A percentile compares a stretch with the other conserved stretches of the same genome.
phyloP scores from a whole-genome alignment of 1,139 yeast genomes.

The Yamadazyma sp. region DNA sequence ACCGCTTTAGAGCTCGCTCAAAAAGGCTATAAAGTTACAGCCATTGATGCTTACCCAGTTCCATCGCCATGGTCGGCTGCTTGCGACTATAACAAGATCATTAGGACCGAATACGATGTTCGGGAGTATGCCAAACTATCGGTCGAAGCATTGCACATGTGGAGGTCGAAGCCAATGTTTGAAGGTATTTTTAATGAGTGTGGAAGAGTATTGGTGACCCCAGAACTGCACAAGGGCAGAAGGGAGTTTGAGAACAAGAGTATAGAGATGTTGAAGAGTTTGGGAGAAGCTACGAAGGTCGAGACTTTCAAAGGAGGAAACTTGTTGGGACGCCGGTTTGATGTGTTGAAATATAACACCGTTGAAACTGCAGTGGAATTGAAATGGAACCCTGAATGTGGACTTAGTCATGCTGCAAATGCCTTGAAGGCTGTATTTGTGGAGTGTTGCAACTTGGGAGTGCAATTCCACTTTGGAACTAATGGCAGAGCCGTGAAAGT shows the following conservation, averaged over 20 bases:
- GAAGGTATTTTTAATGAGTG: constrained; percentile 31
- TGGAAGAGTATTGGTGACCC: constrained; percentile 28
- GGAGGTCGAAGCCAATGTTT: constrained; percentile 37
- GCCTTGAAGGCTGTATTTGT: constrained; percentile 23
- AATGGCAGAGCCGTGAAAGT: constrained; percentile 14
- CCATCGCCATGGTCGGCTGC: constrained; percentile 54
- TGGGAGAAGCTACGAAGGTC: constrained; percentile 29
- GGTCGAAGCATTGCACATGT: constrained; percentile 37
- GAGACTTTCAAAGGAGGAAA: constrained; percentile 24
- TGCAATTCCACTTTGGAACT: constrained; percentile 27
- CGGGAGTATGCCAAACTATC: constrained; percentile 35
- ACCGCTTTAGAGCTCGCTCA: constrained; percentile 19
- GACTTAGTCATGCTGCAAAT: constrained; percentile 31
- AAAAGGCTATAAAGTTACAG: constrained; percentile 16
- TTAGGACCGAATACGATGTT: constrained; percentile 43
- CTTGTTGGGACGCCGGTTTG: constrained; percentile 23
- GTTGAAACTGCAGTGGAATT: constrained; percentile 12
- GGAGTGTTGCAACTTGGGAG: constrained; percentile 25
- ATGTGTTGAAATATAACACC: constrained; percentile 25
- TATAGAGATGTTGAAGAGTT: constrained; percentile 24
- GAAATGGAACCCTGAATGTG: constrained; percentile 26
- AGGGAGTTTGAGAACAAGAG: constrained; percentile 32
- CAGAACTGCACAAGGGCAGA: constrained; percentile 21
- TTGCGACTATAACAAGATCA: constrained; percentile 46
- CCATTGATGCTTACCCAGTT: constrained; percentile 37